Evolutionary conservation across 23 red algal species (phyloP).

Genomic region (Agarophyton chilense): DNA sequence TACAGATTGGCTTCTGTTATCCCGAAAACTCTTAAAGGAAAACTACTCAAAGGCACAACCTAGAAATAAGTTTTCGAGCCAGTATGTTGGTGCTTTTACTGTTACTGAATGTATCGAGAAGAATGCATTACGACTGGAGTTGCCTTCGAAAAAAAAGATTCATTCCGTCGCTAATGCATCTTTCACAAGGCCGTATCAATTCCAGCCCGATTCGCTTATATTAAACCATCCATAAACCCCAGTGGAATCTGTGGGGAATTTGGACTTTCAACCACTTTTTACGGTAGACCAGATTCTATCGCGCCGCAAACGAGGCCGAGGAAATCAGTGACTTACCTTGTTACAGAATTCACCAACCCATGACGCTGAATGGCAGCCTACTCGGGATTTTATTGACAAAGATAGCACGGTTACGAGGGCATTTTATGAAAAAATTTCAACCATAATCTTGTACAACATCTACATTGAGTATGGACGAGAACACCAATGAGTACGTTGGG

Average conservation of each 20-base stretch:
- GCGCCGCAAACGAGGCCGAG: background rate
- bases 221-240: no score
- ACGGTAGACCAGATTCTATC: background rate
- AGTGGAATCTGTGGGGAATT: background rate
- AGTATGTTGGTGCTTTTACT: no score
- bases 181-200: background rate
- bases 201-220: background rate
- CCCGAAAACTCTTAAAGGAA: no score
- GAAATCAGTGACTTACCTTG: slow-evolving; percentile 2
- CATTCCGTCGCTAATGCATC: no score
- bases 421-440: slow-evolving; percentile 6
- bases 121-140: no score
- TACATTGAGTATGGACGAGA: slow-evolving; percentile 29
- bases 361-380: background rate
- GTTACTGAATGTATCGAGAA: no score
- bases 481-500: background rate
- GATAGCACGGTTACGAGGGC: slow-evolving; percentile 1
- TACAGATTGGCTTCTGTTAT: no score
- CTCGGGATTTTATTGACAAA: slow-evolving; percentile 19
- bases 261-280: background rate
- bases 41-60: no score
- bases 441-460: background rate
- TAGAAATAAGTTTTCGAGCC: no score
- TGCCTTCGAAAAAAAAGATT: no score
- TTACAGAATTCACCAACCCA: no score